These are phyloP conservation scores for Pelargonium nanum DNA, from an alignment of 345 rosid species.

Conservation along the genomic window DNA sequence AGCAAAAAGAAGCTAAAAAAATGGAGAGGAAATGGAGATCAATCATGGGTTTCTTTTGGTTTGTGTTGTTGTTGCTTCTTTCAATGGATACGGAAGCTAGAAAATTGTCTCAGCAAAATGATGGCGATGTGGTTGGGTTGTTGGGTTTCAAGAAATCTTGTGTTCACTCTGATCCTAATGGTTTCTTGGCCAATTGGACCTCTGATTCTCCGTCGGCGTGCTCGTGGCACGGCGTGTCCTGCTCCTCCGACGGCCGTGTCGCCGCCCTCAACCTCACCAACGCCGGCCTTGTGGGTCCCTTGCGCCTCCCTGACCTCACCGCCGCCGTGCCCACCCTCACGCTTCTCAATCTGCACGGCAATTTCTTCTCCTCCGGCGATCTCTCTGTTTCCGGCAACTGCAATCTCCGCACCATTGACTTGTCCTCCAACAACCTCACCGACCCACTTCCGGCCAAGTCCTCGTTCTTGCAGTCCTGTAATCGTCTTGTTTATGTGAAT, in stretches of 20 bases:
- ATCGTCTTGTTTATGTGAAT: conserved; percentile 27
- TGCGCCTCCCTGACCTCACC: conserved; percentile 44
- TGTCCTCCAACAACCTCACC: conserved; percentile 57
- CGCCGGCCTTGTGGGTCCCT: conserved; percentile 38
- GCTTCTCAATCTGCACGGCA: conserved; percentile 39
- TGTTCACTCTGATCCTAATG: conserved; percentile 9
- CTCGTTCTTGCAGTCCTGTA: conserved; percentile 28
- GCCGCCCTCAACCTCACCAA: conserved; percentile 40
- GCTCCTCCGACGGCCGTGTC: conserved; percentile 27
- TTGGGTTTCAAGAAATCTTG: conserved; percentile 12
- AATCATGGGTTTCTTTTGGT: neutral
- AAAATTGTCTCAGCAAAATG: no score
- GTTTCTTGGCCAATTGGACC: conserved; percentile 10
- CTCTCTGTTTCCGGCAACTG: conserved; percentile 35
- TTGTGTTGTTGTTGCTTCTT: neutral
- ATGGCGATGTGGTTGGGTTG: neutral
- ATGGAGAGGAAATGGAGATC: no score
- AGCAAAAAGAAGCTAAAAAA: neutral
- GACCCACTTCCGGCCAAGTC: conserved; percentile 32
- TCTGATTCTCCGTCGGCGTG: conserved; percentile 3
- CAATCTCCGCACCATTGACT: conserved; percentile 44
- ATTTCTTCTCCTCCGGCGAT: conserved; percentile 40
- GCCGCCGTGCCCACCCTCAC: conserved; percentile 43
- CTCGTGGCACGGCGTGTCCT: conserved; percentile 13
- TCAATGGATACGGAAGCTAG: no score